Conservation (phyloP, 495 filamentous ascomycete genomes). For the Pseudoneurospora amorphoporcata region DNA sequence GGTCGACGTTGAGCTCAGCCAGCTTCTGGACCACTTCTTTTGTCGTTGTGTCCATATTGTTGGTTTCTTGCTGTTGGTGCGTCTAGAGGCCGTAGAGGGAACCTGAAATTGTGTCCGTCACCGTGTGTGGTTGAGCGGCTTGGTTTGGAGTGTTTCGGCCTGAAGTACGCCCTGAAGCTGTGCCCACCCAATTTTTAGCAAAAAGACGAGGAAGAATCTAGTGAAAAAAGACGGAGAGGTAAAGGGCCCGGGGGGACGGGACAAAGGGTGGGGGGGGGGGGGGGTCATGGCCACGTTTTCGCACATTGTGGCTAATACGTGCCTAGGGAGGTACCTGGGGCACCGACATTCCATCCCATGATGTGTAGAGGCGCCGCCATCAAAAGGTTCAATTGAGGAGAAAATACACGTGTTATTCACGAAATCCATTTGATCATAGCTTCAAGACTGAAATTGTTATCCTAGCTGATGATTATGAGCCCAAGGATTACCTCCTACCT, state of each 20-base stretch:
- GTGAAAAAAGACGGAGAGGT: neutral
- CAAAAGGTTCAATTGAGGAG: neutral
- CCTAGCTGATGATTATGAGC: neutral
- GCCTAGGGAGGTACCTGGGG: neutral
- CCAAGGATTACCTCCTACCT: neutral
- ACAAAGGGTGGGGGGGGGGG: too few relatives aligned
- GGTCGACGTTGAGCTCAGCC: neutral
- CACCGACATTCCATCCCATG: neutral
- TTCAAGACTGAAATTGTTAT: too few relatives aligned
- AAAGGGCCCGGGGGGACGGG: too few relatives aligned
- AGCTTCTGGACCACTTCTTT: neutral
- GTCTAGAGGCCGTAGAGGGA: too few relatives aligned
- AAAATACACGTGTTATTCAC: neutral
- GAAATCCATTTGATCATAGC: neutral
- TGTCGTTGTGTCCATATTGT: neutral
- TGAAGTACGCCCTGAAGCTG: neutral
- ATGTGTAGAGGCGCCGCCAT: neutral
- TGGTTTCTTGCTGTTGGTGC: neutral
- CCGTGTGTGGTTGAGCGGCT: neutral
- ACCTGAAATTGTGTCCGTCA: too few relatives aligned
- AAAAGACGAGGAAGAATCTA: neutral
- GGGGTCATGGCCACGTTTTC: neutral
- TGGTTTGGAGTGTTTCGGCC: neutral
- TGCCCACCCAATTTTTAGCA: neutral
- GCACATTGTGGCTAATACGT: neutral